Evolutionary conservation across 1,284 basidiomycete genomes (phyloP), one percentile per base, ranked within the genome.

Genomic region (Bjerkandera adusta): DNA sequence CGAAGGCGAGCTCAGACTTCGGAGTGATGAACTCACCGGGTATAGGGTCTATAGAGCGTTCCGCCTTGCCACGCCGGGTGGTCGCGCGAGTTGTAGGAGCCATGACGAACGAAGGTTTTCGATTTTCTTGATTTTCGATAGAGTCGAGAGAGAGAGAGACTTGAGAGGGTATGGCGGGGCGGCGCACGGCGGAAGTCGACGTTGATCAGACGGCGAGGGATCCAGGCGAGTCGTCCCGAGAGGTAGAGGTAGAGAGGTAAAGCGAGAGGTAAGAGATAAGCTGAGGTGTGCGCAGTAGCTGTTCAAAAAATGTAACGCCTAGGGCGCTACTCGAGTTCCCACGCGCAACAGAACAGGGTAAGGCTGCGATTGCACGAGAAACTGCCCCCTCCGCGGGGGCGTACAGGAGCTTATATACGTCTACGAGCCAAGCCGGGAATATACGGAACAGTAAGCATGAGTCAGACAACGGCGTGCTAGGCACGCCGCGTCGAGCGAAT

Each of bases 271-370:
- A 11, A 11, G 20, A 38, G 36, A 38, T 21, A 38, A 24, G 15
- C 11, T 18, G 11, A n/a, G n/a, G n/a, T n/a, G n/a, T n/a, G n/a
- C n/a, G n/a, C n/a, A n/a, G n/a, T 11, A 5, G 18, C 15, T n/a
- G n/a, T n/a, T 38, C 22, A 38, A 38, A 38, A 38, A 38, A n/a
- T 38, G 36, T 38, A 38, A 38, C 36, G 36, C 21, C 21, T 20
- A 20, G 8, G 21, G 36, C 36, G 36, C 15, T 38, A 38, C 36
- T 12, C n/a, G n/a, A 38, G 36, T 35, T 38, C 22, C 15, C 36
- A 38, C 36, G 36, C 2, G 20, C 13, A 38, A 22, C n/a, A 24
- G 36, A 38, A 38, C 36, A 22, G 36, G 36, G 15, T 22, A 22
- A 21, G 36, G 25, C 36, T 38, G 7, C 25, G 36, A 25, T 22